Percentiles rank a stretch among this genome's conserved stretches.
Evolutionary conservation across 2,329 filamentous ascomycete species (phyloP).

Genomic region (Pseudocercospora eumusae): DNA sequence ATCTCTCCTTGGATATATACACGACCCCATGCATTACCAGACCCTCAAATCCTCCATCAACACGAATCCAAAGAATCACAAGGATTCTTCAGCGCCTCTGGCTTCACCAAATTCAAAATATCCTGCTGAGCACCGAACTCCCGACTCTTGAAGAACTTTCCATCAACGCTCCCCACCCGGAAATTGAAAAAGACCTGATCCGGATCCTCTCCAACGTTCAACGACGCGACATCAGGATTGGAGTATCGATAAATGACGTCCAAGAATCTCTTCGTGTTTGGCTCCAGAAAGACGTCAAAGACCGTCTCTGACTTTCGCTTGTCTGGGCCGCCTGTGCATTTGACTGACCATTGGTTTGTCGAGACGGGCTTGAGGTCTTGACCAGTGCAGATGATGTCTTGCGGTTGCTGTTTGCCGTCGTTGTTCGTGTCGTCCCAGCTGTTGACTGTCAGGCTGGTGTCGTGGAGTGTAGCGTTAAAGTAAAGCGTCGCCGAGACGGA

Average conservation of each 20-base stretch:
- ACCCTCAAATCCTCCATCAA: neutral
- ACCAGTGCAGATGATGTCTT: constrained; percentile 25
- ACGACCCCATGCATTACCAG: neutral
- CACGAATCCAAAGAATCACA: constrained; percentile 26
- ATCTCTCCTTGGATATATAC: neutral
- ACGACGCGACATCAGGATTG: constrained; percentile 19
- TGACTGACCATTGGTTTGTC: constrained; percentile 20
- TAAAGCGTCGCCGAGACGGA: constrained; percentile 16
- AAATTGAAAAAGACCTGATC: constrained; percentile 27
- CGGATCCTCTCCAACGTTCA: constrained; percentile 17
- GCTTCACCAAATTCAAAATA: constrained; percentile 23
- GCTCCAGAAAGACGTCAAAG: constrained; percentile 26
- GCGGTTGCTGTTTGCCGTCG: constrained; percentile 21
- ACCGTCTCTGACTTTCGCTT: constrained; percentile 22
- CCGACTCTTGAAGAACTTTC: constrained; percentile 25
- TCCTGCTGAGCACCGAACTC: constrained; percentile 26
- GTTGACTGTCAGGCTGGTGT: constrained; percentile 23
- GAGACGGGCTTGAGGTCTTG: constrained; percentile 10
- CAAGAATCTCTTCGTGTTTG: constrained; percentile 24
- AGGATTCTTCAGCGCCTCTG: constrained; percentile 25
- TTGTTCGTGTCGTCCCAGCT: constrained; percentile 28
- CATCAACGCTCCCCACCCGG: constrained; percentile 23
- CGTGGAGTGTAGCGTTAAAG: constrained; percentile 25
- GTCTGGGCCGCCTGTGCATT: constrained; percentile 19
- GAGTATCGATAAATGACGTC: constrained; percentile 27